Evolutionary conservation across 208 protist genomes (phyloP).

Genomic region (Novymonas esmeraldas): DNA sequence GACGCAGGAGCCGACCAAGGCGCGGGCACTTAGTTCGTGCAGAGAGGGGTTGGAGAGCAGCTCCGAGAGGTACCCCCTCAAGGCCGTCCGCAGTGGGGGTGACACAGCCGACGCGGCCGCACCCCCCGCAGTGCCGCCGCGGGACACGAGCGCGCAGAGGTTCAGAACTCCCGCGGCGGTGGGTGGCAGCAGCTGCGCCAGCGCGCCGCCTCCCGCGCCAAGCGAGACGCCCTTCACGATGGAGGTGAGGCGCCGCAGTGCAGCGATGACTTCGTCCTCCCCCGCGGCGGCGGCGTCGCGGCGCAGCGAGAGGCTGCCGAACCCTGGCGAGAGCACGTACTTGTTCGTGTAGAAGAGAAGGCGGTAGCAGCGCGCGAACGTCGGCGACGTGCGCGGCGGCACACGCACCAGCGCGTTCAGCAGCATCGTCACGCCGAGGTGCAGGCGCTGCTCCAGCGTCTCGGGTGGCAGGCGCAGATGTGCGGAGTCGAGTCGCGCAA

Average conservation of each 20-base stretch:
- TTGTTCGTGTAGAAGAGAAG: constrained; percentile 65
- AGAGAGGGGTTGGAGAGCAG: constrained; percentile 26
- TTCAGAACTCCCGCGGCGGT: constrained; percentile 54
- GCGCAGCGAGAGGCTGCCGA: constrained; percentile 66
- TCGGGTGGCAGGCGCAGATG: constrained; percentile 49
- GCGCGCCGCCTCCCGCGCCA: constrained; percentile 36
- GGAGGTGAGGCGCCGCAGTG: constrained; percentile 45
- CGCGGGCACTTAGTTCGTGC: constrained; percentile 12
- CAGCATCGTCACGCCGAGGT: constrained; percentile 51
- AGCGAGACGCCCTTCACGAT: constrained; percentile 50
- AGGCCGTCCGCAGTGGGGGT: background rate
- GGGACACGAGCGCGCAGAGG: constrained; percentile 26
- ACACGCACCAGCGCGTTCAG: constrained; percentile 47
- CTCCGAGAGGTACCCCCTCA: background rate
- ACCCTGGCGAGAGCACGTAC: constrained; percentile 71
- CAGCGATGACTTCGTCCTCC: constrained; percentile 24
- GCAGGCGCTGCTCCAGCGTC: constrained; percentile 79
- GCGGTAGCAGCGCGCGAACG: constrained; percentile 46
- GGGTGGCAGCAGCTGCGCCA: constrained; percentile 49
- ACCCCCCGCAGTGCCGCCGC: background rate
- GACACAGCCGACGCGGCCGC: background rate
- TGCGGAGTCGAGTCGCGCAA: constrained; percentile 10
- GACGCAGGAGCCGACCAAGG: constrained; percentile 17
- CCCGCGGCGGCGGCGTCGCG: background rate
- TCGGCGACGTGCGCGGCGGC: constrained; percentile 3